Conservation (phyloP, 2,329 filamentous ascomycete genomes). For the Diaporthe nobilis region DNA sequence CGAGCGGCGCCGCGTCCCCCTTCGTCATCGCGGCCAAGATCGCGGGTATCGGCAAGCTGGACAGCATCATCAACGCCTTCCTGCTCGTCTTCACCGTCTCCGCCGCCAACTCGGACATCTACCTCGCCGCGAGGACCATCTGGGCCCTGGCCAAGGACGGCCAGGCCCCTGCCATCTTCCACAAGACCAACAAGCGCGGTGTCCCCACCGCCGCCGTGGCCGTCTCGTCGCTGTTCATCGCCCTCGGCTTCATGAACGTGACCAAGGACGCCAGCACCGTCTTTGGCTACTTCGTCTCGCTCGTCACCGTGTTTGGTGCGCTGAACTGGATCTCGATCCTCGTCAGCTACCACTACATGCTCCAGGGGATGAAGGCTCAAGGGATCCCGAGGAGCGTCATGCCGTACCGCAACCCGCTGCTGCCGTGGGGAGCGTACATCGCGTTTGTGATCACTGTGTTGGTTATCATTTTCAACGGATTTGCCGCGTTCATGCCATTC, state of each 20-base stretch:
- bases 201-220: conserved; percentile 58
- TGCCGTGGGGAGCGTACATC: conserved; percentile 57
- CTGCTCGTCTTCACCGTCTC: conserved; percentile 71
- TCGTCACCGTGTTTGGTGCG: conserved; percentile 59
- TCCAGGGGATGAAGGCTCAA: conserved; percentile 47
- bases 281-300: conserved; percentile 59
- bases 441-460: conserved; percentile 60
- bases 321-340: conserved; percentile 60
- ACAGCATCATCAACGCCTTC: conserved; percentile 73
- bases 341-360: conserved; percentile 57
- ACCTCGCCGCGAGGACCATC: conserved; percentile 57
- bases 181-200: conserved; percentile 53
- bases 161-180: conserved; percentile 55
- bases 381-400: conserved; percentile 51
- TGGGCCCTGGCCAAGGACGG: conserved; percentile 57
- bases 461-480: conserved; percentile 17
- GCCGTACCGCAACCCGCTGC: conserved; percentile 56
- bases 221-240: conserved; percentile 53
- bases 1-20: conserved; percentile 47
- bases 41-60: conserved; percentile 65
- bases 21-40: conserved; percentile 51
- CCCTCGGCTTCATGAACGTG: conserved; percentile 58
- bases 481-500: conserved; percentile 57
- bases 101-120: conserved; percentile 73
- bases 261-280: conserved; percentile 53